A percentile compares a stretch with the other conserved stretches of the same genome.
Evolutionary conservation across 768 basidiomycete genomes (phyloP).

Genomic region (Sporobolomyces phaffii): DNA sequence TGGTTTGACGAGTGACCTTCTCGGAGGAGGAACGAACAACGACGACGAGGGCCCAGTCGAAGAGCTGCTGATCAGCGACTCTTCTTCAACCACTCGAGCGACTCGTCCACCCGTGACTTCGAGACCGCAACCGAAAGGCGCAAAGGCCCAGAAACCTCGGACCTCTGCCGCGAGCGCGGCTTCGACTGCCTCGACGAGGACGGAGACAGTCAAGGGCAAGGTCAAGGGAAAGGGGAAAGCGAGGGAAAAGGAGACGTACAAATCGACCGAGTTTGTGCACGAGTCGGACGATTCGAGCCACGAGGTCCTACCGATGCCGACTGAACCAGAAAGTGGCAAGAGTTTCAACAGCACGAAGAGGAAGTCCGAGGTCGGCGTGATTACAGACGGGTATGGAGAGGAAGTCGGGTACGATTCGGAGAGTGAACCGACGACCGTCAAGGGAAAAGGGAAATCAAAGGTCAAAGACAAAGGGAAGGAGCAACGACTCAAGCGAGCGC

Average conservation of each 20-base stretch:
- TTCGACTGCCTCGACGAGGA: no score
- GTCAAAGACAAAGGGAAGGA: no score
- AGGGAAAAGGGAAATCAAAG: not conserved
- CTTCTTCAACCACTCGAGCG: no score
- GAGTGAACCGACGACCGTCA: not conserved
- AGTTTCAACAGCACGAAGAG: no score
- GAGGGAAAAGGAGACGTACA: not conserved
- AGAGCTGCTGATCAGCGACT: no score
- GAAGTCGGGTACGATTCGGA: not conserved
- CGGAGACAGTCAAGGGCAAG: not conserved
- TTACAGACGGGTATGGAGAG: not conserved
- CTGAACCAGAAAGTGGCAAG: no score
- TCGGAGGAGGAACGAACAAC: not conserved
- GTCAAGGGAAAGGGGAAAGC: not conserved
- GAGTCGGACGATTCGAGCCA: not conserved
- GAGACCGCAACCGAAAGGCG: not conserved
- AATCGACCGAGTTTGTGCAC: not conserved
- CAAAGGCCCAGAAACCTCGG: not conserved
- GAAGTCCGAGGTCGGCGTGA: slow-evolving; percentile 1
- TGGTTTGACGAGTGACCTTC: not conserved
- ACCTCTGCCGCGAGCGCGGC: not conserved
- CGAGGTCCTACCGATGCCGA: not conserved
- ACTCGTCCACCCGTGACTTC: not conserved
- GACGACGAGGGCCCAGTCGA: no score
- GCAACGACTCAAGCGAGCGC: no score